A percentile compares a stretch with the other conserved stretches of the same genome.
These are phyloP conservation scores for Coprinellus aureogranulatus DNA, from an alignment of 768 basidiomycete species.

Conservation along the genomic window DNA sequence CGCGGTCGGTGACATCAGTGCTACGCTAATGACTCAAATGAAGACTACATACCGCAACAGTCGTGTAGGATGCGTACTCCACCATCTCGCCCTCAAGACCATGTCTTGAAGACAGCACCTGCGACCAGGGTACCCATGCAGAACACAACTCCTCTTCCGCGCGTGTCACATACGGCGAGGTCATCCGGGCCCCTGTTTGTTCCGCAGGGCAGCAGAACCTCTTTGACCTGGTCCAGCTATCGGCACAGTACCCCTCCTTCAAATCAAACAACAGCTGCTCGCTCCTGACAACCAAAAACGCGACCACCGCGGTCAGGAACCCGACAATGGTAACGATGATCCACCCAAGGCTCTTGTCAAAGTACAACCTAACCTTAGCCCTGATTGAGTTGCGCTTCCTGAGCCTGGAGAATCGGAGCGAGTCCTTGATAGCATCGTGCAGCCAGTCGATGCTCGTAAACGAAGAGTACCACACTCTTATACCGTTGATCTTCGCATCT, in stretches of 20 bases:
- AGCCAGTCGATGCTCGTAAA: constrained; percentile 95
- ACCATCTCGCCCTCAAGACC: constrained; percentile 43
- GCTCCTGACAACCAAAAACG: constrained; percentile 80
- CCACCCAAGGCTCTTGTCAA: constrained; percentile 86
- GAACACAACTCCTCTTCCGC: constrained; percentile 46
- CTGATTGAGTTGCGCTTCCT: constrained; percentile 68
- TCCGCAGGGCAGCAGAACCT: constrained; percentile 73
- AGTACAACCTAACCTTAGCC: constrained; percentile 56
- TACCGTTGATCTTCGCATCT: constrained; percentile 76
- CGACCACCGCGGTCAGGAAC: constrained; percentile 78
- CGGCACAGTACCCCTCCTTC: constrained; percentile 85
- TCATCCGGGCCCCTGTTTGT: not conserved
- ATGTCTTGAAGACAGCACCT: constrained; percentile 39
- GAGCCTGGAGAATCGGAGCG: constrained; percentile 72
- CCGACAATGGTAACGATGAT: constrained; percentile 87
- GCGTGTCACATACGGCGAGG: constrained; percentile 21
- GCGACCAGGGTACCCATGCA: constrained; percentile 76
- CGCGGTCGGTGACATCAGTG: not conserved
- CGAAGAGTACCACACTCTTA: constrained; percentile 87
- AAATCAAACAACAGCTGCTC: constrained; percentile 90
- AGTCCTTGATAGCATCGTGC: constrained; percentile 94
- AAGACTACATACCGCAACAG: constrained; percentile 61
- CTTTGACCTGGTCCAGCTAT: constrained; percentile 69
- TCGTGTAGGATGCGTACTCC: constrained; percentile 67
- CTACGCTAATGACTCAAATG: constrained; percentile 2